A percentile compares a stretch with the other conserved stretches of the same genome.
Evolutionary conservation across 148 eudicot genomes (phyloP).

Genomic region (Limonium bicolor): DNA sequence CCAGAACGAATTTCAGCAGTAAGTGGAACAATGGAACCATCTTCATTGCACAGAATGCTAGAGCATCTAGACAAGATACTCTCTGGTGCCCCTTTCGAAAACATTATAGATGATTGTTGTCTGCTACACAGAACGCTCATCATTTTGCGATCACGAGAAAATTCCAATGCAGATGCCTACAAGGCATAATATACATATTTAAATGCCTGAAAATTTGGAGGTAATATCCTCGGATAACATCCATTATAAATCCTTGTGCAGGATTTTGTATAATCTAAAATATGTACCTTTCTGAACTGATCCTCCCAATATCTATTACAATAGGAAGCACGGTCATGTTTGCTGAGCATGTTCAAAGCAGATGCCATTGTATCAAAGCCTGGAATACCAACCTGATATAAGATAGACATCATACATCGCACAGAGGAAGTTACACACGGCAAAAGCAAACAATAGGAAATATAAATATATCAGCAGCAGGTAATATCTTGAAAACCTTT

Average conservation of each 20-base stretch:
- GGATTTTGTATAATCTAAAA: too few species aligned
- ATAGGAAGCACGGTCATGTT: slow-evolving; percentile 92
- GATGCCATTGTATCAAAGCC: slow-evolving; percentile 99
- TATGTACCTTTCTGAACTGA: slow-evolving; percentile 78
- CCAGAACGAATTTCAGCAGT: slow-evolving; percentile 58
- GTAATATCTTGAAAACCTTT: slow-evolving; percentile 34
- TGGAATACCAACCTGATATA: slow-evolving; percentile 85
- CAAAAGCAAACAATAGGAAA: too few species aligned
- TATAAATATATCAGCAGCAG: background rate
- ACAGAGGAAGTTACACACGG: background rate
- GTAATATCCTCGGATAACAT: too few species aligned
- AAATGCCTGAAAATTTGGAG: background rate
- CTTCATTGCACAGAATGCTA: slow-evolving; percentile 68
- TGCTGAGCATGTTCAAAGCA: slow-evolving; percentile 86
- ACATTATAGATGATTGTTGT: slow-evolving; percentile 83
- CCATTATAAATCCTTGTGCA: too few species aligned
- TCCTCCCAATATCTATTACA: slow-evolving; percentile 95
- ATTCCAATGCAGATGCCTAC: slow-evolving; percentile 77
- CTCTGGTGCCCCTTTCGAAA: slow-evolving; percentile 98
- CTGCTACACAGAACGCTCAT: slow-evolving; percentile 97
- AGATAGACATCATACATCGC: slow-evolving; percentile 6
- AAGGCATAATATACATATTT: slow-evolving; percentile 3
- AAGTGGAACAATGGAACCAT: slow-evolving; percentile 72
- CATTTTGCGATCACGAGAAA: slow-evolving; percentile 99
- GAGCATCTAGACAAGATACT: slow-evolving; percentile 85